phyloP scores from a whole-genome alignment of 140 eudicot genomes.

The Ambrosia hybrid region DNA sequence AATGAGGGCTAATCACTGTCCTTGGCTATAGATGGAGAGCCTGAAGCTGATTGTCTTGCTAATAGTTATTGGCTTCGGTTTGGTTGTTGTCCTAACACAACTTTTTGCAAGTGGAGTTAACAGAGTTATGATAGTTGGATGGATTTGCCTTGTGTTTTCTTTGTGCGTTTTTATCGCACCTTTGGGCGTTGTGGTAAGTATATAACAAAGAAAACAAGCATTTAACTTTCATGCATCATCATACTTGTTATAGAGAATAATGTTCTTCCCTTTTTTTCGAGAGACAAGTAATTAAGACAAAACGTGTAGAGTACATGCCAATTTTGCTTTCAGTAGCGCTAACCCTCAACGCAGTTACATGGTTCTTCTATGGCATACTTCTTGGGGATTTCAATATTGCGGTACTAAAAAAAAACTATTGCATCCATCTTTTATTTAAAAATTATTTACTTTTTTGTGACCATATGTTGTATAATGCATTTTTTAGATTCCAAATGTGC shows the following conservation, averaged over 20 bases:
- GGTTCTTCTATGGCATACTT: conserved; percentile 81
- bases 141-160: conserved; percentile 33
- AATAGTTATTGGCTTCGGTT: conserved; percentile 44
- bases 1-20: background rate
- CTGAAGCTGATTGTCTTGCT: conserved; percentile 30
- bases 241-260: background rate
- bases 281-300: conserved; percentile 70
- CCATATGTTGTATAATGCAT: background rate
- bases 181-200: conserved; percentile 47
- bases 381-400: conserved; percentile 33
- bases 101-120: conserved; percentile 31
- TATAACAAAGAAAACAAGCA: background rate
- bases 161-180: conserved; percentile 51
- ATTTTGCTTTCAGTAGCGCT: conserved; percentile 15
- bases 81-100: conserved; percentile 34
- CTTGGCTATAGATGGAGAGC: conserved; percentile 36
- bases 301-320: conserved; percentile 42
- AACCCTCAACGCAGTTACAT: conserved; percentile 71
- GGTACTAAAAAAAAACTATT: background rate
- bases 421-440: background rate
- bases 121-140: conserved; percentile 43
- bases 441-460: background rate
- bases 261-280: conserved; percentile 21
- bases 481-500: conserved; percentile 44
- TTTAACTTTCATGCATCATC: background rate